Conservation (phyloP, 345 rosid species). For the Alliaria petiolata region DNA sequence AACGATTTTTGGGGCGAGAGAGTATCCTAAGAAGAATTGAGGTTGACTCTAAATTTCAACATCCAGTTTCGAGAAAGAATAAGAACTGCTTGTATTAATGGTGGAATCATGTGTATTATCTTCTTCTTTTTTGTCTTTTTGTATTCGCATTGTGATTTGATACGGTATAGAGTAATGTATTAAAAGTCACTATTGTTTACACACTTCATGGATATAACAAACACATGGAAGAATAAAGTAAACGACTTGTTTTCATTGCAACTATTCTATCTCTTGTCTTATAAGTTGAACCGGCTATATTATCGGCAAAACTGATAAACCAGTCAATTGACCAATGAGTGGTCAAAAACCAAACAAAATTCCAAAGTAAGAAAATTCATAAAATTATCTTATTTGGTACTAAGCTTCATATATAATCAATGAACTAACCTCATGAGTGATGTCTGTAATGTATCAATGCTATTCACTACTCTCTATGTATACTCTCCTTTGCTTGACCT, state of each 20-base stretch:
- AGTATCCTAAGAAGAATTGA: conserved; percentile 61
- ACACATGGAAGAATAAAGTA: too few species aligned
- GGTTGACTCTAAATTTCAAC: not conserved
- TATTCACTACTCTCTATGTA: conserved; percentile 17
- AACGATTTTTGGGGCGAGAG: conserved; percentile 85
- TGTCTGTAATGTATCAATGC: conserved; percentile 4
- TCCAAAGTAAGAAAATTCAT: not conserved
- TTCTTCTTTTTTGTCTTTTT: too few species aligned
- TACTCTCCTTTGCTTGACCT: conserved; percentile 2
- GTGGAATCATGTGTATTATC: not conserved
- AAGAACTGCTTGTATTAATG: not conserved
- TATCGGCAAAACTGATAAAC: too few species aligned
- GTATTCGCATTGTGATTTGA: too few species aligned
- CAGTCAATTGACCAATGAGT: too few species aligned
- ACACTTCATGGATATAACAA: too few species aligned
- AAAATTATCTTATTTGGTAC: not conserved
- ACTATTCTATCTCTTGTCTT: too few species aligned
- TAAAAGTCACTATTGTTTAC: too few species aligned
- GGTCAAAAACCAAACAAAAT: not conserved
- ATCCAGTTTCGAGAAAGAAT: not conserved
- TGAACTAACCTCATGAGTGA: not conserved
- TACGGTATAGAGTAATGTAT: too few species aligned
- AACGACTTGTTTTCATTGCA: too few species aligned
- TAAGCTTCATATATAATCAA: not conserved
- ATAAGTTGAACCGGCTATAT: too few species aligned